A percentile compares a stretch with the other conserved stretches of the same genome.
phyloP scores from a whole-genome alignment of 2,329 filamentous ascomycete species.

The Colletotrichum plurivorum region DNA sequence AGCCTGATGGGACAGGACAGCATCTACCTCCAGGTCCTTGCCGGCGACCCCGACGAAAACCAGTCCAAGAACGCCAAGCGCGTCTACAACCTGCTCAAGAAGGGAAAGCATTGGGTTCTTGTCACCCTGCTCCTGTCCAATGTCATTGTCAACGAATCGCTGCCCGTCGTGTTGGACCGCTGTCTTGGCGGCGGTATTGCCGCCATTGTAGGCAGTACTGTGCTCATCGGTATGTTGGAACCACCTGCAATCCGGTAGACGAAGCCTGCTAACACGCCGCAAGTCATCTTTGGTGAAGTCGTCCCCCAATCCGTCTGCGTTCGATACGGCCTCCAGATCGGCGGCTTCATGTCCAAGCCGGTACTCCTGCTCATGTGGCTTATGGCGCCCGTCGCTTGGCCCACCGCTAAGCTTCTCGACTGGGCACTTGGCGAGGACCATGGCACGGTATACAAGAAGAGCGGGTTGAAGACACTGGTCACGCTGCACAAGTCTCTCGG shows the following conservation, averaged over 20 bases:
- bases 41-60: constrained; percentile 85
- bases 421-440: constrained; percentile 90
- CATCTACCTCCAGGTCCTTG: constrained; percentile 96
- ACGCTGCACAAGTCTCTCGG: constrained; percentile 94
- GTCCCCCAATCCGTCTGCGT: constrained; percentile 97
- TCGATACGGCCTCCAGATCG: constrained; percentile 94
- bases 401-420: constrained; percentile 95
- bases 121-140: constrained; percentile 95
- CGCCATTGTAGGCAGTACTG: constrained; percentile 92
- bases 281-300: constrained; percentile 98
- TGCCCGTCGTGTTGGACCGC: constrained; percentile 94
- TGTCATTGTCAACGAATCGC: constrained; percentile 97
- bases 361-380: constrained; percentile 94
- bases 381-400: constrained; percentile 91
- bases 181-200: constrained; percentile 95
- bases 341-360: constrained; percentile 91
- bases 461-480: constrained; percentile 94
- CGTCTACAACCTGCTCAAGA: constrained; percentile 84
- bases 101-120: constrained; percentile 97
- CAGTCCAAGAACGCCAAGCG: constrained; percentile 88
- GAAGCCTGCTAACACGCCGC: constrained; percentile 4
- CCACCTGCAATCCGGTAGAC: background rate
- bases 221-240: constrained; percentile 83
- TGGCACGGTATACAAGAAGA: constrained; percentile 98
- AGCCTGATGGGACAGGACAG: constrained; percentile 84